These are phyloP conservation scores for Helichrysum umbraculigerum DNA, from an alignment of 129 eudicot species.

Conservation along the genomic window DNA sequence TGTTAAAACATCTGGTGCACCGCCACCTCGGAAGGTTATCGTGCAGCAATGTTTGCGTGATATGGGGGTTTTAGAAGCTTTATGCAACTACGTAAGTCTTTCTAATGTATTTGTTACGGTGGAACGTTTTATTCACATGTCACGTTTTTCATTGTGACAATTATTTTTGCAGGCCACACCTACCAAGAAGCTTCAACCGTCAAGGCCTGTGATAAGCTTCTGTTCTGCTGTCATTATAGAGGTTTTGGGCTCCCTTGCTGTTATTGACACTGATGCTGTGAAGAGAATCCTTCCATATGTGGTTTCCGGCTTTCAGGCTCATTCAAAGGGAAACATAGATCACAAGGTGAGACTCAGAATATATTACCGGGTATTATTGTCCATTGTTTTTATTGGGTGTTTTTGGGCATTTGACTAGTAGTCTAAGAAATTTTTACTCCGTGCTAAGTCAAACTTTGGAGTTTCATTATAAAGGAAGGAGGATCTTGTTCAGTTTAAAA, in stretches of 20 bases:
- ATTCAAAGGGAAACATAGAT: constrained; percentile 53
- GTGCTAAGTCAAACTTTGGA: background rate
- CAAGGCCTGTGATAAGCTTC: constrained; percentile 68
- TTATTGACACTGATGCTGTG: constrained; percentile 57
- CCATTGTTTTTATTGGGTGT: constrained; percentile 5
- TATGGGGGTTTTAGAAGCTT: constrained; percentile 69
- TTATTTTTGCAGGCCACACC: constrained; percentile 53
- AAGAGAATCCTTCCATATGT: constrained; percentile 80
- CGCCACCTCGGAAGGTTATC: constrained; percentile 79
- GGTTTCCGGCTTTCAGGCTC: constrained; percentile 57
- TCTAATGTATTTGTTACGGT: too few species aligned
- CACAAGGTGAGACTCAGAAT: constrained; percentile 55
- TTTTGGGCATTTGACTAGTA: constrained; percentile 10
- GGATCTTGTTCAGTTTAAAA: background rate
- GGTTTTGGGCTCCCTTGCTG: constrained; percentile 57
- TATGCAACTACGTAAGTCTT: constrained; percentile 72
- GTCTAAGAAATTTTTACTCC: background rate
- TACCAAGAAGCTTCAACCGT: constrained; percentile 61
- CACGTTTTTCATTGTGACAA: constrained; percentile 3
- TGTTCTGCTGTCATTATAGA: constrained; percentile 87
- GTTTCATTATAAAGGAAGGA: background rate
- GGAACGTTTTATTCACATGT: background rate
- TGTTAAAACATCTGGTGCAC: constrained; percentile 81
- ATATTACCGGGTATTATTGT: background rate
- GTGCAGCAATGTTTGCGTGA: constrained; percentile 87